Evolutionary conservation across 2,329 filamentous ascomycete species (phyloP), one percentile per base, ranked within the genome.

Genomic region (Colletotrichum sp.): DNA sequence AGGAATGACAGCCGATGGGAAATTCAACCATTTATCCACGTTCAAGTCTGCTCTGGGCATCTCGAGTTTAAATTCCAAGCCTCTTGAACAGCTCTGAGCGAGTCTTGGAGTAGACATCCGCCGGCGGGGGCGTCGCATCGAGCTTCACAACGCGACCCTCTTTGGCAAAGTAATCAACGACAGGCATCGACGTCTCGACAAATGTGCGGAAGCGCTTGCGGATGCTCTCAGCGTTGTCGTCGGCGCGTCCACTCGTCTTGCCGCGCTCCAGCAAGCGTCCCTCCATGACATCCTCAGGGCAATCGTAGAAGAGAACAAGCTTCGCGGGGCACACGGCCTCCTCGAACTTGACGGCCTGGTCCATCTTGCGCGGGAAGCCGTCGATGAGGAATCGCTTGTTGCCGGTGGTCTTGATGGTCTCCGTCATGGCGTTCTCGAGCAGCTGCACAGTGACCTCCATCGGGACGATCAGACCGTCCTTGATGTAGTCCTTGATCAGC

Each of bases 371-470:
- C 36, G 97, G 97, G 89, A 98, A 99, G 14, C 97, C 94, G 84
- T 92, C 91, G 79, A 93, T 92, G 71, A 93, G 86, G 89, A 98
- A 98, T 81, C 94, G 92, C 83, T 92, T 93, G 78, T 82, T 81
- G 69, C 78, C 80, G 67, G 82, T 80, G 14, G 87, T 85, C 72
- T 89, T 85, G 68, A 98, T 91, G 14, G 91, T 89, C 10, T 90
- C 92, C 72, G 89, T 90, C 95, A 99, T 98, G 74, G 96, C 95
- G 85, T 98, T 98, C 86, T 98, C 96, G 58, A 99, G 91, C 43
- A 99, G 87, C 81, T 96, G 94, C 75, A 99, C 94, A 7, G 97
- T 99, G 66, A 98, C 96, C 85, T 98, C 96, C 95, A 98, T 98
- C n/a, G 97, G 97, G 78, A 99, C 97, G 84, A 99, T 99, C 80